Conservation (phyloP, 371 early-diverging fungal genomes). For the Fennellomyces sp. region DNA sequence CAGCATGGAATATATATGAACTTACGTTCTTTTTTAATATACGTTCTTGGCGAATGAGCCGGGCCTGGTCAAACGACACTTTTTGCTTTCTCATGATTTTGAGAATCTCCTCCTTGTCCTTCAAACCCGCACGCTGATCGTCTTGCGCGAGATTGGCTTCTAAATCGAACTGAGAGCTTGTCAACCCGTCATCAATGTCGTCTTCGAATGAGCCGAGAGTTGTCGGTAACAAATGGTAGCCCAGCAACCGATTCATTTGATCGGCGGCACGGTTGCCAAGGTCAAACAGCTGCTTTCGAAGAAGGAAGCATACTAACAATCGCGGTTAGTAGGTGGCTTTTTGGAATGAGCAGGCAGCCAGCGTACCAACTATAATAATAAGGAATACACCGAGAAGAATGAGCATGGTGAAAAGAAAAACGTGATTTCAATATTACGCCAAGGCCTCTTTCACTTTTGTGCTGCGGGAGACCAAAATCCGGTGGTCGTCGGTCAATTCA, state of each 20-base stretch:
- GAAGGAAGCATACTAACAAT: slow-evolving; percentile 30
- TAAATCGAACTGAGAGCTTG: slow-evolving; percentile 75
- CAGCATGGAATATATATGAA: background rate
- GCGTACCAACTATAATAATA: slow-evolving; percentile 3
- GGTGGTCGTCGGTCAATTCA: too few relatives aligned
- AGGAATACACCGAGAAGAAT: slow-evolving; percentile 8
- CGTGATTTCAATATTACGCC: too few relatives aligned
- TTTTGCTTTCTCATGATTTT: slow-evolving; percentile 75
- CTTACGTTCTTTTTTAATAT: slow-evolving; percentile 68
- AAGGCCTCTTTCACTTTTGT: too few relatives aligned
- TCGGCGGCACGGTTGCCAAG: slow-evolving; percentile 34
- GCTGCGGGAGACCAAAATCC: too few relatives aligned
- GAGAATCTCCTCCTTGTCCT: slow-evolving; percentile 71
- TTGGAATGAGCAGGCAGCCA: background rate
- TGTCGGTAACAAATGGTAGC: slow-evolving; percentile 52
- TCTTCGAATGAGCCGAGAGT: slow-evolving; percentile 55
- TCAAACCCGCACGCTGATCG: slow-evolving; percentile 76
- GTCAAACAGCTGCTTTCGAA: slow-evolving; percentile 28
- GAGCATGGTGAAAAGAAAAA: slow-evolving; percentile 5
- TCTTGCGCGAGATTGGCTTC: slow-evolving; percentile 63
- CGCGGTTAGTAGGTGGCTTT: background rate
- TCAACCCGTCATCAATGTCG: slow-evolving; percentile 74
- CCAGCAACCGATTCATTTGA: slow-evolving; percentile 42
- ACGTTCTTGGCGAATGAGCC: slow-evolving; percentile 75
- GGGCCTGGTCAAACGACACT: slow-evolving; percentile 81